Conservation (phyloP, 495 filamentous ascomycete genomes). For the Aspergillus heteromorphus region DNA sequence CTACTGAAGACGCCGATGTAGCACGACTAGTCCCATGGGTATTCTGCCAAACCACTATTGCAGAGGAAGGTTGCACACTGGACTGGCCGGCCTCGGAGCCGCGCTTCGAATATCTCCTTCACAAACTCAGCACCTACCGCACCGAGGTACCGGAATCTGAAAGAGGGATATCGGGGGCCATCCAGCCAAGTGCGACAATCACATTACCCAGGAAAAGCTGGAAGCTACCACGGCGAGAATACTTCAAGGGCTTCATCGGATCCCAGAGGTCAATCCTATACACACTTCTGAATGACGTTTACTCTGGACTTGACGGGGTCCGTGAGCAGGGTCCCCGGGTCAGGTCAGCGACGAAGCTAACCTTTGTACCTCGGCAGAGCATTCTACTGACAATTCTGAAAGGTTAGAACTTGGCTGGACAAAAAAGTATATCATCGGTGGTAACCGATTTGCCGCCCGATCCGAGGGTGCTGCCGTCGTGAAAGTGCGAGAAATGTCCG, state of each 20-base stretch:
- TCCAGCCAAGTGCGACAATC: not conserved
- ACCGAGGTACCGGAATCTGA: too few species aligned
- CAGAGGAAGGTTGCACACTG: too few species aligned
- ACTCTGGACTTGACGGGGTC: not conserved
- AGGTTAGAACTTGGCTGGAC: not conserved
- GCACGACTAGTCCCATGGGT: not conserved
- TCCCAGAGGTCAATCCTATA: constrained; percentile 1
- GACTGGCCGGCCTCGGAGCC: too few species aligned
- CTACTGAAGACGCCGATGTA: not conserved
- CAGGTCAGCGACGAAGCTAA: not conserved
- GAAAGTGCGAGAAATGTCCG: not conserved
- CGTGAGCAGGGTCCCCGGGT: not conserved
- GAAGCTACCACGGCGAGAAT: not conserved
- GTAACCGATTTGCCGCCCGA: not conserved
- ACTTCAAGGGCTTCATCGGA: not conserved
- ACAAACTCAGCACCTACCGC: too few species aligned
- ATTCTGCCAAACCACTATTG: too few species aligned
- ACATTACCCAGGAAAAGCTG: constrained; percentile 1
- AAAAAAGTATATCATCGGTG: constrained; percentile 3
- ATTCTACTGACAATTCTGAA: not conserved
- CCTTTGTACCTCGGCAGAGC: too few species aligned
- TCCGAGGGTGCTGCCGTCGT: not conserved
- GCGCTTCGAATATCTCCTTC: too few species aligned
- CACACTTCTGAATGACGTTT: not conserved
- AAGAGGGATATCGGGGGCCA: not conserved